A percentile compares a stretch with the other conserved stretches of the same genome.
Conservation (phyloP, 495 filamentous ascomycete genomes). For the Thozetella sp. region DNA sequence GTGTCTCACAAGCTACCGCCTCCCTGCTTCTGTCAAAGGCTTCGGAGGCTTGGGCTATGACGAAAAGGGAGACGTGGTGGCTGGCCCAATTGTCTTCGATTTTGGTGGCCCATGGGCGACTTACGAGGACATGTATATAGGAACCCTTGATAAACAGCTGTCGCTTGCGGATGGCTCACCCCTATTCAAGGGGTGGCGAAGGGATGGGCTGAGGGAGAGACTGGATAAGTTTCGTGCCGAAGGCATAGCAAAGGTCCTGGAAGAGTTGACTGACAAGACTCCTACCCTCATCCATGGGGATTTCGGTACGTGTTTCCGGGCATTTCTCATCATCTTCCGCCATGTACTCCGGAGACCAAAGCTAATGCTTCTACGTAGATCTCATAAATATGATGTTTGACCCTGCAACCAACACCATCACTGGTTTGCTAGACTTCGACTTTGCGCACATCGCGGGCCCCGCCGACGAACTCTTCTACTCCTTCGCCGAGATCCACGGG, state of each 20-base stretch:
- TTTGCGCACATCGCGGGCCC: neutral
- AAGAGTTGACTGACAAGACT: neutral
- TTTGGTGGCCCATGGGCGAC: neutral
- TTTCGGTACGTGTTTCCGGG: neutral
- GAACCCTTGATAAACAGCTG: neutral
- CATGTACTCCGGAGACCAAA: neutral
- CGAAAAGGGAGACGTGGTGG: neutral
- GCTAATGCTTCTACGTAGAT: neutral
- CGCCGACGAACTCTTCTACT: neutral
- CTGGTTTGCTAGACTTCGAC: neutral
- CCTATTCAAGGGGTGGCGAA: neutral
- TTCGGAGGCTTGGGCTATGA: neutral
- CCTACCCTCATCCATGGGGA: neutral
- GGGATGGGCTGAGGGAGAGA: neutral
- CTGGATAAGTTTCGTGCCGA: slow-evolving; percentile 1
- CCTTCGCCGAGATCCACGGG: neutral
- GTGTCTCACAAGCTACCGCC: neutral
- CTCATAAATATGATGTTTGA: neutral
- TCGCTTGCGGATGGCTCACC: neutral
- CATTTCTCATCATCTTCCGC: neutral
- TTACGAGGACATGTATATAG: neutral
- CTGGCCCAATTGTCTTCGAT: neutral
- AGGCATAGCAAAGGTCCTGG: neutral
- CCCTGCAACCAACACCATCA: neutral
- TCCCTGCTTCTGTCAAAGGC: slow-evolving; percentile 1